phyloP scores from a whole-genome alignment of 2,329 filamentous ascomycete genomes.

The Aureobasidium sp. region DNA sequence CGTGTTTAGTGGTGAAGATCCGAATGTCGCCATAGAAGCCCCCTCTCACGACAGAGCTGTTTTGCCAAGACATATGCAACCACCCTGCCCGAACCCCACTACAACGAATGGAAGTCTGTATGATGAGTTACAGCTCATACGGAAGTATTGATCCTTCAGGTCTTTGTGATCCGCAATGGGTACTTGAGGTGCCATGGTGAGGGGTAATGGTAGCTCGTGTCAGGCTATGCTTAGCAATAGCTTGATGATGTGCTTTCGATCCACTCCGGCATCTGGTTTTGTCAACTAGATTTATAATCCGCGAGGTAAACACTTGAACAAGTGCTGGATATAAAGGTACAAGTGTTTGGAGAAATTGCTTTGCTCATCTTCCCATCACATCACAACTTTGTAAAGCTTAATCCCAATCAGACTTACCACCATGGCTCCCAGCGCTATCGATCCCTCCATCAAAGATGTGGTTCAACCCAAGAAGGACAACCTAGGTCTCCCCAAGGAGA shows the following conservation, averaged over 20 bases:
- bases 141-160: not conserved
- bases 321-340: not conserved
- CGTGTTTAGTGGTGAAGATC: slow-evolving; percentile 1
- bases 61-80: slow-evolving; percentile 9
- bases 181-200: not conserved
- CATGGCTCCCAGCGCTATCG: slow-evolving; percentile 11
- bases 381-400: not conserved
- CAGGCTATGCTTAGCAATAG: not conserved
- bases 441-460: slow-evolving; percentile 51
- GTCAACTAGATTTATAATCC: not conserved
- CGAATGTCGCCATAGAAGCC: slow-evolving; percentile 12
- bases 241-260: slow-evolving; percentile 6
- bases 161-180: not conserved
- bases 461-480: slow-evolving; percentile 57
- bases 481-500: slow-evolving; percentile 52
- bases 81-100: not conserved
- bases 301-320: not conserved
- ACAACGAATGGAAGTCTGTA: not conserved
- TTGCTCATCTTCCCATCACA: not conserved
- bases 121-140: not conserved
- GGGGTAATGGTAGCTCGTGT: slow-evolving; percentile 4
- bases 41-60: slow-evolving; percentile 7
- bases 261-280: not conserved
- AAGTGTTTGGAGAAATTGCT: not conserved
- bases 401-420: not conserved